Base-by-base conservation (phyloP, 2,329 filamentous ascomycete genomes). In the Beauveria sp. region DNA sequence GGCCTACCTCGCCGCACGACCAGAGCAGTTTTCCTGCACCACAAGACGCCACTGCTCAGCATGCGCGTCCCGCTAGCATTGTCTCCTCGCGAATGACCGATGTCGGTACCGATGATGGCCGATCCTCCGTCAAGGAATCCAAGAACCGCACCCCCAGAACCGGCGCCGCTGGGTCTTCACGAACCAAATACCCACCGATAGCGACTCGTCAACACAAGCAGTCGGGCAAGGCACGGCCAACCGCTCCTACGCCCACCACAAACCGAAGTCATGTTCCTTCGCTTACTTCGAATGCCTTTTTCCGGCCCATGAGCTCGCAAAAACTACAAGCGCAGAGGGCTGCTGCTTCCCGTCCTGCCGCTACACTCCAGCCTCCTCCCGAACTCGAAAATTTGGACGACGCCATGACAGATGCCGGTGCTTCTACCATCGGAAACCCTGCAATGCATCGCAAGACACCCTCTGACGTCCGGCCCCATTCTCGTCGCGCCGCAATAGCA, bases 221-320 rank as follows among this genome's bases (percentile, higher is more conserved):
- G 61, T 70, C 70, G 22, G 80, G 78, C 59, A 67, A 76, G 61
- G 74, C 76, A 16, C 75, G 74, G 61, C 72, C 78, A 34, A 78
- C 73, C 71, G 85, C 75, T 66, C 82, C 82, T 66, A 88, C 80
- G 59, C 81, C 80, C 18, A 70, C 69, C 57, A 64, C 72, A 24
- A 93, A 88, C 66, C 85, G 88, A 70, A 95, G 90, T 48, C 95
- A 99, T 79, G 92, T 96, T 22, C 93, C 95, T 1, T 92, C 89
- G 1, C 79, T 99, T 59, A 88, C 91, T 3, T 92, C 91, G 18
- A 89, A 93, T 70, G 93, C 91, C 60, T 98, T 99, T 77, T 96
- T 96, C 72, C 89, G 88, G 24, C 95, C 95, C 45, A 96, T 99
- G 91, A 98, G 93, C 76, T 96, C 93, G 26, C 92, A 96, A 73